phyloP scores from a whole-genome alignment of 129 eudicot species.

The Flaveria bidentis region DNA sequence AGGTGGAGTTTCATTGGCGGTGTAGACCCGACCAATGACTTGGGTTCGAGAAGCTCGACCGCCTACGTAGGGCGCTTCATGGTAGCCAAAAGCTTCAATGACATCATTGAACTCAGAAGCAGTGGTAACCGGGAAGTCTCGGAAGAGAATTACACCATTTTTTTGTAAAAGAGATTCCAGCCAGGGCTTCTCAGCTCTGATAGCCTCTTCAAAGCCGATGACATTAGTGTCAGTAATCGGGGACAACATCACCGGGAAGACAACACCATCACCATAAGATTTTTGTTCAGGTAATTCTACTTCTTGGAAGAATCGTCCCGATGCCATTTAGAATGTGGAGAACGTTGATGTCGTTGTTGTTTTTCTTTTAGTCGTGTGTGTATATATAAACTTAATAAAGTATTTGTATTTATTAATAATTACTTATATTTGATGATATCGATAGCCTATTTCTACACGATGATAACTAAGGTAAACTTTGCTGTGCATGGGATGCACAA shows the following conservation, averaged over 20 bases:
- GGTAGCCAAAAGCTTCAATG: slow-evolving; percentile 18
- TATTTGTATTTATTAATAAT: no score
- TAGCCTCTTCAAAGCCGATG: not conserved
- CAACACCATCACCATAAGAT: not conserved
- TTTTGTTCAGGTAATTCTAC: slow-evolving; percentile 46
- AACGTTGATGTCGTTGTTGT: not conserved
- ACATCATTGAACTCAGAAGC: slow-evolving; percentile 16
- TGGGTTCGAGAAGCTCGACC: slow-evolving; percentile 68
- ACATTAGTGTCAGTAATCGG: slow-evolving; percentile 25
- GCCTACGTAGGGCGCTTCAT: slow-evolving; percentile 37
- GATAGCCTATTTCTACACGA: not conserved
- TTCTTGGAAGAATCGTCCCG: slow-evolving; percentile 37
- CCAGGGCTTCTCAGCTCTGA: slow-evolving; percentile 16
- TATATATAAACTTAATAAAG: not conserved
- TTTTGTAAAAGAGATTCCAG: slow-evolving; percentile 15
- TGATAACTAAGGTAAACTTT: not conserved
- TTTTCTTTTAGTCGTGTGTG: no score
- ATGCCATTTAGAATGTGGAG: slow-evolving; percentile 19
- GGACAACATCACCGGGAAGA: slow-evolving; percentile 53
- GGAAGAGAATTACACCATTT: slow-evolving; percentile 23
- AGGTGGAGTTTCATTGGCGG: slow-evolving; percentile 85
- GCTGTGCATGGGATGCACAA: no score
- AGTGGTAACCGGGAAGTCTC: slow-evolving; percentile 15
- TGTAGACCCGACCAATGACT: slow-evolving; percentile 71
- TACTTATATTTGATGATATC: not conserved